phyloP scores from a whole-genome alignment of 208 protist genomes.

The Wallacemonas sp. region DNA sequence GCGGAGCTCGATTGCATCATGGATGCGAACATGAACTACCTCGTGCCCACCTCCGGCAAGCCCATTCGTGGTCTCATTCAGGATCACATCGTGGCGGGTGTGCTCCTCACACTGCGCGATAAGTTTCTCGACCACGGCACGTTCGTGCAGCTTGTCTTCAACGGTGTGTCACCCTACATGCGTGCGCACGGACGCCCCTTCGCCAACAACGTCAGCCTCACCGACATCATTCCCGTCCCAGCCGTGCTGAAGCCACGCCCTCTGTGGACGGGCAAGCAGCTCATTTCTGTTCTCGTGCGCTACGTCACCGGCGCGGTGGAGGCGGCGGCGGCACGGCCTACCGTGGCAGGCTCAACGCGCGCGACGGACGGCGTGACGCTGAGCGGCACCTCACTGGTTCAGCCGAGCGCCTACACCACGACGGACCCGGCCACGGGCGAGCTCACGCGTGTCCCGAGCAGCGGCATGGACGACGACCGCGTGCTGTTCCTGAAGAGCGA shows the following conservation, averaged over 20 bases:
- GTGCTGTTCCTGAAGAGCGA: conserved; percentile 94
- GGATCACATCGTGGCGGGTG: conserved; percentile 98
- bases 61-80: conserved; percentile 99
- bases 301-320: conserved; percentile 69
- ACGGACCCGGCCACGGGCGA: conserved; percentile 31
- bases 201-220: conserved; percentile 44
- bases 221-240: conserved; percentile 86
- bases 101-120: conserved; percentile 96
- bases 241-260: conserved; percentile 94
- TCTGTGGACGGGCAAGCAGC: conserved; percentile 98
- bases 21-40: conserved; percentile 96
- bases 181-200: neutral
- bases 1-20: conserved; percentile 96
- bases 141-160: conserved; percentile 95
- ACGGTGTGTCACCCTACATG: conserved; percentile 84
- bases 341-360: neutral
- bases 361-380: conserved; percentile 78
- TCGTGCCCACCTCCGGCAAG: conserved; percentile 94
- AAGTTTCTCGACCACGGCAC: conserved; percentile 94
- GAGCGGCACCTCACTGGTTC: conserved; percentile 80
- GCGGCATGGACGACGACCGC: conserved; percentile 66
- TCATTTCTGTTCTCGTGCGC: conserved; percentile 90
- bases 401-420: conserved; percentile 72
- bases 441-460: conserved; percentile 29
- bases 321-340: conserved; percentile 2